Evolutionary conservation across 2,329 filamentous ascomycete genomes (phyloP), one percentile per base, ranked within the genome.

Genomic region (Shiraia sp.): DNA sequence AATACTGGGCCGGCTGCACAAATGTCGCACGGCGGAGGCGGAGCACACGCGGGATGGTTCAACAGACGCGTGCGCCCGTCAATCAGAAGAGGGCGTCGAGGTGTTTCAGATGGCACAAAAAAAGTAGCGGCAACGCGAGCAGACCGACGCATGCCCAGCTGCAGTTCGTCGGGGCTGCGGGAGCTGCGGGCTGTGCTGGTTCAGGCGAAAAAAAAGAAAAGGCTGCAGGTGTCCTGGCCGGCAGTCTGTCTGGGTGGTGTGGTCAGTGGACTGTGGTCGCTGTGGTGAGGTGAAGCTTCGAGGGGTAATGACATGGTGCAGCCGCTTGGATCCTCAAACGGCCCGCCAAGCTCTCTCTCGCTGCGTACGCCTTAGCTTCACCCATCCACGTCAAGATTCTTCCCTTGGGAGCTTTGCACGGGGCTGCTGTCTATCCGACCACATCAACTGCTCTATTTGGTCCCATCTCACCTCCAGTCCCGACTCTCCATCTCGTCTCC

Each of bases 51-150:
- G 60, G 55, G 53, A 53, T 43, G 34, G 55, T 60, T 55, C 47
- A 53, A 54, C 55, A 57, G 55, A 59, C 60, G 55, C 60, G 60
- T 63, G 63, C 47, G 53, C 43, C 49, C 32, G 28, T 42, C 40
- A 49, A 58, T 55, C n/a, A n/a, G n/a, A 16, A 55, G 52, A 53
- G 51, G 52, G 40, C 52, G 45, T 34, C 30, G 48, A 35, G 36
- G 40, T 53, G 62, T 65, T 66, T 63, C 63, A 64, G 55, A 56
- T 54, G 55, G 45, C 53, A 62, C 53, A 53, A 50, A 42, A 40
- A 40, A 42, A 45, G 44, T 49, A 42, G 45, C 33, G 40, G 32
- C 38, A 44, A 49, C 45, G 55, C 52, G 51, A 54, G 55, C 55
- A 55, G 43, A 47, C 46, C 44, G 47, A 33, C 31, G 40, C 43